Conservation (phyloP, 1,284 basidiomycete species). For the Entoloma clypeatum region DNA sequence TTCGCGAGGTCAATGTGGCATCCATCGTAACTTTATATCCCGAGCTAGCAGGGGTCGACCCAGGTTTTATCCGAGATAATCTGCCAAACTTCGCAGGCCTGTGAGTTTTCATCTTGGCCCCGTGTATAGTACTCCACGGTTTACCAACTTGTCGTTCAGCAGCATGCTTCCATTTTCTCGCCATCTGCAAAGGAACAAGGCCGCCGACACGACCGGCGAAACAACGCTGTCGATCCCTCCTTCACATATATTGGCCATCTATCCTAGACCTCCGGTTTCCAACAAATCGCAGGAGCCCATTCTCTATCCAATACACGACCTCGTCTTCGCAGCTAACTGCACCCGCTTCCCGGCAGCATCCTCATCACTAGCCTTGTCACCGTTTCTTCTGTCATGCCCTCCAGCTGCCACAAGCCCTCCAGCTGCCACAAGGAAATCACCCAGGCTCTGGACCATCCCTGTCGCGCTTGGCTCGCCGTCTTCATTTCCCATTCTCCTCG, state of each 20-base stretch:
- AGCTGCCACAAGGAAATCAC: background rate
- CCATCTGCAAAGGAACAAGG: no score
- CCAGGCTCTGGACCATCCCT: slow-evolving; percentile 27
- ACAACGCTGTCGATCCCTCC: no score
- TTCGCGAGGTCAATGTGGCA: no score
- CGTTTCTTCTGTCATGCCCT: slow-evolving; percentile 20
- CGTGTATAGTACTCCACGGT: no score
- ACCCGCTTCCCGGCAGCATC: slow-evolving; percentile 44
- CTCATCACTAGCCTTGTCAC: slow-evolving; percentile 16
- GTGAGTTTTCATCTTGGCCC: no score
- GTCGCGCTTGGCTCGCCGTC: slow-evolving; percentile 47
- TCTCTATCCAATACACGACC: slow-evolving; percentile 53
- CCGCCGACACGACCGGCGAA: no score
- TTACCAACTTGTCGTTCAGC: no score
- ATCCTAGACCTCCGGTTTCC: slow-evolving; percentile 29
- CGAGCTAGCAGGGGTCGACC: no score
- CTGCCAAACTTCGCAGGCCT: no score
- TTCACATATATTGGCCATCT: slow-evolving; percentile 54
- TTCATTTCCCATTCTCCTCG: slow-evolving; percentile 48
- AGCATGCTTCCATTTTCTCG: no score
- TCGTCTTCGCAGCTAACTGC: slow-evolving; percentile 54
- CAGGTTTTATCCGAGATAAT: no score
- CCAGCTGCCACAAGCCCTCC: slow-evolving; percentile 20
- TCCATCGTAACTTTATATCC: no score
- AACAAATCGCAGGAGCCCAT: slow-evolving; percentile 34